Evolutionary conservation across 805 yeast species (phyloP).

Genomic region (Lipomyces orientalis): DNA sequence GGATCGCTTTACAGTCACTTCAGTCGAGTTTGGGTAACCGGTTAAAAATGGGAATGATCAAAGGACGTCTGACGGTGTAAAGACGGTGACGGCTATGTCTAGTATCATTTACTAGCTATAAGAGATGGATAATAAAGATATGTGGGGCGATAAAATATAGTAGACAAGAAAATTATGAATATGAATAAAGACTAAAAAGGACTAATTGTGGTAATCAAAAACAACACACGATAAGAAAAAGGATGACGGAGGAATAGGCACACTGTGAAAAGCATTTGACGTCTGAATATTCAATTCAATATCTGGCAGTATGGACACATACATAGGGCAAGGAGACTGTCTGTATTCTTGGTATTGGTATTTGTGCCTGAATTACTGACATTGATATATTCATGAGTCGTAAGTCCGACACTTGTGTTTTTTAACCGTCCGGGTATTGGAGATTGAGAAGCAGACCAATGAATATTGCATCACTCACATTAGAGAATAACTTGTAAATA

Average conservation of each 20-base stretch:
- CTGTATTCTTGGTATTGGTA: background rate
- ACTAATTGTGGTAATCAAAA: background rate
- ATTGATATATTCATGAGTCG: background rate
- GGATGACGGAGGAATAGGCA: background rate
- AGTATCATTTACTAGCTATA: background rate
- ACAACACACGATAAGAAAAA: too few species aligned
- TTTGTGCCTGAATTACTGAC: background rate
- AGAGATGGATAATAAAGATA: constrained; percentile 2
- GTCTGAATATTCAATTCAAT: background rate
- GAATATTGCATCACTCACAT: too few species aligned
- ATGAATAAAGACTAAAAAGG: background rate
- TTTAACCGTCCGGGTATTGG: too few species aligned
- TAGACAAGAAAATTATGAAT: background rate
- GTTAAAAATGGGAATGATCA: background rate
- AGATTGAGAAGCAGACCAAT: too few species aligned
- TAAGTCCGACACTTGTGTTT: background rate
- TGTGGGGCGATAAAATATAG: background rate
- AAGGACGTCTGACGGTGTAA: background rate
- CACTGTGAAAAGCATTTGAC: background rate
- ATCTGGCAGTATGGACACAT: background rate
- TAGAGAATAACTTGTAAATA: too few species aligned
- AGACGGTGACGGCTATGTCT: background rate
- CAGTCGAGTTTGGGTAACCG: background rate
- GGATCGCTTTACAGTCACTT: background rate
- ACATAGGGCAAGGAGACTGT: background rate